phyloP scores from a whole-genome alignment of 306 rosid species.

The Cyclanthera cordifolia region DNA sequence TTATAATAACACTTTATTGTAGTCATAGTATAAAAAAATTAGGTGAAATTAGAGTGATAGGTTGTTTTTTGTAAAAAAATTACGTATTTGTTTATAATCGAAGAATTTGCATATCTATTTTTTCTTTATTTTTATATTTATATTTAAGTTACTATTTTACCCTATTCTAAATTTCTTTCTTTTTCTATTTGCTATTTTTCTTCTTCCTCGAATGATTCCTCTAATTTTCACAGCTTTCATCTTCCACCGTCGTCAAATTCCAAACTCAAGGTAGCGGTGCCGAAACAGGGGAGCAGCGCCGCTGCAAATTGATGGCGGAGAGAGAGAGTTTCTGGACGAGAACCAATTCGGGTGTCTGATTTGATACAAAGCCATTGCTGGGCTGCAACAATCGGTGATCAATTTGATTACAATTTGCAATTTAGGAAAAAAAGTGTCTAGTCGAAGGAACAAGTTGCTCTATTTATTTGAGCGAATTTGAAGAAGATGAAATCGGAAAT shows the following conservation, averaged over 20 bases:
- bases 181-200: too few relatives aligned
- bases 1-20: too few relatives aligned
- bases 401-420: not conserved
- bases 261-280: slow-evolving; percentile 27
- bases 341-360: slow-evolving; percentile 19
- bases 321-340: slow-evolving; percentile 31
- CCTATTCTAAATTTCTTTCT: too few relatives aligned
- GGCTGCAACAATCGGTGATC: not conserved
- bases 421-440: not conserved
- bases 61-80: too few relatives aligned
- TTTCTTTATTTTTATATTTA: too few relatives aligned
- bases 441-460: slow-evolving; percentile 1
- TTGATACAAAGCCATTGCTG: not conserved
- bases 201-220: too few relatives aligned
- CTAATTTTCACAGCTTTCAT: slow-evolving; percentile 29
- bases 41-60: too few relatives aligned
- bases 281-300: slow-evolving; percentile 11
- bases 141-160: too few relatives aligned
- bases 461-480: slow-evolving; percentile 6
- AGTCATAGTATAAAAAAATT: too few relatives aligned
- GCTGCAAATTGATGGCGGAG: slow-evolving; percentile 19
- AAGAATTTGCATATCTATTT: too few relatives aligned
- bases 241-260: slow-evolving; percentile 38
- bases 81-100: too few relatives aligned
- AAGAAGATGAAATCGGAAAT: not conserved